Evolutionary conservation across 371 early-diverging fungal species (phyloP), one percentile per base, ranked within the genome.

Genomic region (Circinella minor): DNA sequence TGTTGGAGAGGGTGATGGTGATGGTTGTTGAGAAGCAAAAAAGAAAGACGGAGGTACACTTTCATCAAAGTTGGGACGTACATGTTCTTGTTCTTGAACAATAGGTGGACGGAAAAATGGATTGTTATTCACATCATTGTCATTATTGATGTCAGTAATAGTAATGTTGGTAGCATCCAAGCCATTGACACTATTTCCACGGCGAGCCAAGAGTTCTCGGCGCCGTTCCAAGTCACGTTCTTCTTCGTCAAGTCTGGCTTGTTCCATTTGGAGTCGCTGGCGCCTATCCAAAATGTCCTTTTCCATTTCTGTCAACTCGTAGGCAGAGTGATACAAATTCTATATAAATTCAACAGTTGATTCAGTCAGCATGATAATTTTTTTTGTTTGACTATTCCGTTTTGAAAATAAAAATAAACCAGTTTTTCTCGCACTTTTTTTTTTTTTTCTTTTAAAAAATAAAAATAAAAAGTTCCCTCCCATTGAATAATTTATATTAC

Each of bases 281-380:
- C 68, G 74, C 51, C 77, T 54, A 39, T 77, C 73, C 36, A 66
- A 37, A 43, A 79, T 70, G 17, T 61, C 63, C 13, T 60, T 63
- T 65, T 74, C 77, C 34, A 79, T 66, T 36, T 74, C 73, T 14
- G 70, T 27, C 13, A 79, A 43, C 36, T 77, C 80, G 39, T 73
- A 69, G n/a, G 65, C 43, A 47, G 65, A 65, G 4, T 54, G 65
- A 27, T 49, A 47, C 36, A 65, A 18, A 47, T 65, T 57, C 57
- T 57, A 57, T 34, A n/a, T 8, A 10, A 55, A 15, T 1, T n/a
- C 7, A 20, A 14, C 10, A 15, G 11, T n/a, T 11, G 55, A n/a
- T n/a, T 55, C 55, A 18, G 57, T 34, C 20, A 34, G 27, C 34
- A 57, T 27, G 10, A 27, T 34, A 13, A 57, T 37, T 54, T 18